A percentile compares a stretch with the other conserved stretches of the same genome.
phyloP scores from a whole-genome alignment of 2,329 filamentous ascomycete species.

The Plectosphaerella sp. region DNA sequence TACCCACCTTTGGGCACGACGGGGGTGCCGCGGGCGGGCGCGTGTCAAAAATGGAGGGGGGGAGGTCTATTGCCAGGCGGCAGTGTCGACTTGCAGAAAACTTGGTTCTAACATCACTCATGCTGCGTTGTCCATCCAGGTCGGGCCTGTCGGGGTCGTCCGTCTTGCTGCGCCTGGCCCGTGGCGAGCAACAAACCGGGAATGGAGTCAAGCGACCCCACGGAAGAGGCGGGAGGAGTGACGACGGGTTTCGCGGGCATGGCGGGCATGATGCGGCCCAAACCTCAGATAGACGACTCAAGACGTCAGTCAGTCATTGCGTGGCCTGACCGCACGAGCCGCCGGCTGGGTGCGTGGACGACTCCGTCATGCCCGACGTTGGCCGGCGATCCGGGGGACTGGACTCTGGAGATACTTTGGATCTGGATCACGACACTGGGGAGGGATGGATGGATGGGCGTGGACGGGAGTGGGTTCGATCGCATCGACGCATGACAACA shows the following conservation, averaged over 20 bases:
- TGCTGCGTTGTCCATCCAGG: not conserved
- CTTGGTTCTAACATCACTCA: not conserved
- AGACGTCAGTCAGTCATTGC: too few relatives aligned
- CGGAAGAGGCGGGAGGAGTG: not conserved
- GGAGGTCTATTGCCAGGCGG: too few relatives aligned
- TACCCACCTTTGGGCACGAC: not conserved
- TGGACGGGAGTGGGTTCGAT: not conserved
- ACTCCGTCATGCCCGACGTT: too few relatives aligned
- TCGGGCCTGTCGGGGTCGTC: not conserved
- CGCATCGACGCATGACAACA: not conserved
- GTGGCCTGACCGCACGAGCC: too few relatives aligned
- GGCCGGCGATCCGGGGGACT: too few relatives aligned
- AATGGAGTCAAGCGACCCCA: not conserved
- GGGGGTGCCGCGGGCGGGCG: not conserved
- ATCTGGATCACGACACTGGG: too few relatives aligned
- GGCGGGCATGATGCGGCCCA: not conserved
- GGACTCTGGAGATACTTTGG: too few relatives aligned
- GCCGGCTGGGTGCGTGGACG: too few relatives aligned
- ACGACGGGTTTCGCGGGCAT: not conserved
- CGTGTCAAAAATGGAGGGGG: too few relatives aligned
- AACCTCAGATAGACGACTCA: not conserved
- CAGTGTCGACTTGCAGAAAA: not conserved
- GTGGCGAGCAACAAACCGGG: not conserved
- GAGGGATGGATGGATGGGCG: too few relatives aligned
- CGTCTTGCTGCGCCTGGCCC: not conserved